These are phyloP conservation scores for Botrytis pseudocinerea DNA, from an alignment of 2,329 filamentous ascomycete genomes.

Conservation along the genomic window DNA sequence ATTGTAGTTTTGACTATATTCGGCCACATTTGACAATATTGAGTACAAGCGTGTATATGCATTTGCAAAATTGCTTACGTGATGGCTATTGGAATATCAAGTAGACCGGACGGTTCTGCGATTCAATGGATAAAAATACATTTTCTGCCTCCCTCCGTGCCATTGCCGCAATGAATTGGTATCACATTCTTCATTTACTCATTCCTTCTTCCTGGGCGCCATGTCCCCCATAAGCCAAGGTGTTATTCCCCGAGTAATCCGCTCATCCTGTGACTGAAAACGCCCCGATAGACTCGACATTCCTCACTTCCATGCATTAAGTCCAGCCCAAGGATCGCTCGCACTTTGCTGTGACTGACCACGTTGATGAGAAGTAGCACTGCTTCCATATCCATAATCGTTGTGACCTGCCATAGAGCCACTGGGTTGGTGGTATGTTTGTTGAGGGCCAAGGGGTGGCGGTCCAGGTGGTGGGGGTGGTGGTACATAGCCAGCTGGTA, in stretches of 20 bases:
- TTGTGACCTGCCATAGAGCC: constrained; percentile 52
- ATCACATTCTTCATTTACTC: constrained; percentile 12
- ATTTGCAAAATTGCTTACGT: neutral
- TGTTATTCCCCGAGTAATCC: constrained; percentile 10
- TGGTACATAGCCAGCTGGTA: constrained; percentile 65
- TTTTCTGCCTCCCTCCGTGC: neutral
- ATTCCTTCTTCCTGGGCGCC: constrained; percentile 18
- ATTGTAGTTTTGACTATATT: neutral
- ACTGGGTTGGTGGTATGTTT: constrained; percentile 49
- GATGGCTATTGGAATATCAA: neutral
- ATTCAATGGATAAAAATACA: constrained; percentile 20
- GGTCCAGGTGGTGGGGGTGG: constrained; percentile 67
- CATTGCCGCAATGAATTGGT: constrained; percentile 9
- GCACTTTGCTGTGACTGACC: constrained; percentile 39
- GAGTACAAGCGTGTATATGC: neutral
- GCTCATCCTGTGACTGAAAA: neutral
- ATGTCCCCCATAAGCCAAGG: neutral
- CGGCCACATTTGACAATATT: neutral
- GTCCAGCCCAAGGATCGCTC: constrained; percentile 67
- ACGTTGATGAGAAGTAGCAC: constrained; percentile 37
- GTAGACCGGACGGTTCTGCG: neutral
- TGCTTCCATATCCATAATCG: constrained; percentile 54
- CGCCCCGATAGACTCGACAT: neutral
- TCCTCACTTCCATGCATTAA: constrained; percentile 44
- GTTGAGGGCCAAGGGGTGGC: constrained; percentile 52